Evolutionary conservation across 2,329 filamentous ascomycete species (phyloP).

Genomic region (Diaporthe destruens): DNA sequence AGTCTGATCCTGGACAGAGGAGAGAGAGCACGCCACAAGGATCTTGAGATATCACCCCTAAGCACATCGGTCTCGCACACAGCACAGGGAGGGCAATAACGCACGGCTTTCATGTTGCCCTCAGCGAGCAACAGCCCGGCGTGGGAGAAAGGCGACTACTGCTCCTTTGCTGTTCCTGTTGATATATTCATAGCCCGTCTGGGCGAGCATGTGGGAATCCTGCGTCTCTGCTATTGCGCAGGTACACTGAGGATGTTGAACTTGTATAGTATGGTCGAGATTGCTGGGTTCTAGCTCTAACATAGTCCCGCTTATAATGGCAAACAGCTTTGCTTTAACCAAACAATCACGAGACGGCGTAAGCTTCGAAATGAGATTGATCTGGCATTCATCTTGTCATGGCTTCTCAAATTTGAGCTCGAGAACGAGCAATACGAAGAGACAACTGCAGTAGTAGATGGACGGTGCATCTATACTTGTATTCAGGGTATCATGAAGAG

Average conservation of each 20-base stretch:
- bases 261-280: neutral
- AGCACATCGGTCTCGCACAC: neutral
- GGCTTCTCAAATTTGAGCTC: neutral
- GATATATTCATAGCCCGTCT: neutral
- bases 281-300: too few relatives aligned
- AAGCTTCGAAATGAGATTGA: neutral
- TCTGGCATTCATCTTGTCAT: too few relatives aligned
- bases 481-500: constrained; percentile 35
- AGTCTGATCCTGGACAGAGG: neutral
- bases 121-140: neutral
- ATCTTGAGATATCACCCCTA: neutral
- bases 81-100: neutral
- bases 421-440: too few relatives aligned
- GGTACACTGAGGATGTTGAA: neutral
- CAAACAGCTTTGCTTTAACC: neutral
- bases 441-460: neutral
- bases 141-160: too few relatives aligned
- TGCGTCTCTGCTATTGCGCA: too few relatives aligned
- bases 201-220: neutral
- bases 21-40: neutral
- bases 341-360: neutral
- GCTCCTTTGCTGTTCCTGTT: neutral
- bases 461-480: neutral
- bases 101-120: neutral
- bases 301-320: neutral